Percentiles rank a stretch among this genome's conserved stretches.
phyloP scores from a whole-genome alignment of 1,284 basidiomycete genomes.

The Cutaneotrichosporon sp. region DNA sequence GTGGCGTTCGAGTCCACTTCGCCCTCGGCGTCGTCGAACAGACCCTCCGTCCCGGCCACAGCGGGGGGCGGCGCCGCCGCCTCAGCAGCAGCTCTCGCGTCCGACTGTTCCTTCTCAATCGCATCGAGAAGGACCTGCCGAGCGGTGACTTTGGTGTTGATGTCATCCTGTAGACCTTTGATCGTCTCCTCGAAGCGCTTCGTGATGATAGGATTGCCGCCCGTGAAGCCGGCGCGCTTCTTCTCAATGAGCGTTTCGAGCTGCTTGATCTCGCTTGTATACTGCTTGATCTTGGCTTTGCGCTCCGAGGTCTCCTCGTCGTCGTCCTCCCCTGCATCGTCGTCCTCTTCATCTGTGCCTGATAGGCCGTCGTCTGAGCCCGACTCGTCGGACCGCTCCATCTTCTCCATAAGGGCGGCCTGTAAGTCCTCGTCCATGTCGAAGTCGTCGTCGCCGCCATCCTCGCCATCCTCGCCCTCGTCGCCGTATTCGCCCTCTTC shows the following conservation, averaged over 20 bases:
- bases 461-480: conserved; percentile 39
- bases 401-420: conserved; percentile 34
- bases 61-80: conserved; percentile 1
- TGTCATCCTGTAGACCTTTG: conserved; percentile 75
- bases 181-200: conserved; percentile 91
- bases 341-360: conserved; percentile 64
- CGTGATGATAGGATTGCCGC: conserved; percentile 81
- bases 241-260: conserved; percentile 84
- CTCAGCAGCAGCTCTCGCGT: conserved; percentile 14
- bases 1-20: conserved; percentile 26
- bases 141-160: conserved; percentile 74
- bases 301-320: conserved; percentile 56
- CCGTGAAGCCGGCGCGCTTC: conserved; percentile 74
- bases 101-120: conserved; percentile 23
- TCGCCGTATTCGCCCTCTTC: conserved; percentile 35
- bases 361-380: conserved; percentile 28
- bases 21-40: conserved; percentile 22
- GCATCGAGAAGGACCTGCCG: conserved; percentile 50
- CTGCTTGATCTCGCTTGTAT: conserved; percentile 85
- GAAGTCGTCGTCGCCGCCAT: conserved; percentile 27
- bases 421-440: conserved; percentile 38
- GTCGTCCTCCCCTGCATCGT: conserved; percentile 66
- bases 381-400: conserved; percentile 27
- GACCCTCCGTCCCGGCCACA: conserved; percentile 22
- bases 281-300: conserved; percentile 61